phyloP scores from a whole-genome alignment of 2,329 filamentous ascomycete species.

The Diatrype stigma region DNA sequence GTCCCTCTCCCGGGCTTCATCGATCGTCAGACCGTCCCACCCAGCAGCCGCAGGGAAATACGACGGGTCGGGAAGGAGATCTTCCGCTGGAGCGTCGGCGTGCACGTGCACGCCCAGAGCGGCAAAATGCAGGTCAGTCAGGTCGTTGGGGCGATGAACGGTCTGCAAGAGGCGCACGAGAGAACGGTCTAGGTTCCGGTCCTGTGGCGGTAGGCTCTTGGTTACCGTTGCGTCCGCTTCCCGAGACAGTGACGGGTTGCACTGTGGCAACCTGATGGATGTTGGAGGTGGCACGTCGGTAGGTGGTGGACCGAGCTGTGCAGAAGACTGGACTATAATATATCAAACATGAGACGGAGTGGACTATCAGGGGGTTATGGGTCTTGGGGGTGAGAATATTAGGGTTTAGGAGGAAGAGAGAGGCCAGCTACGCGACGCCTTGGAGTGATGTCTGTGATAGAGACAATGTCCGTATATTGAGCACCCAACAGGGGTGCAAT shows the following conservation, averaged over 20 bases:
- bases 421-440: too few species aligned
- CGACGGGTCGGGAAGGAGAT: constrained; percentile 51
- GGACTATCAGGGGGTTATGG: constrained; percentile 1
- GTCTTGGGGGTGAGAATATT: not conserved
- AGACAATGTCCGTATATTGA: too few species aligned
- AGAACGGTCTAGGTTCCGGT: constrained; percentile 25
- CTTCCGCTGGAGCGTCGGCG: constrained; percentile 41
- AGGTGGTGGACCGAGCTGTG: constrained; percentile 27
- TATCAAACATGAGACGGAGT: constrained; percentile 17
- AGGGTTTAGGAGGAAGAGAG: not conserved
- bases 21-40: constrained; percentile 46
- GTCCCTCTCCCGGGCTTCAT: constrained; percentile 47
- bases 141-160: constrained; percentile 49
- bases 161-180: constrained; percentile 49
- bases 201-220: constrained; percentile 1
- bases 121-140: constrained; percentile 47
- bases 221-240: constrained; percentile 7
- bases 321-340: constrained; percentile 19
- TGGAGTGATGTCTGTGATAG: too few species aligned
- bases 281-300: constrained; percentile 55
- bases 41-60: constrained; percentile 49
- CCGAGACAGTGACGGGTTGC: constrained; percentile 26
- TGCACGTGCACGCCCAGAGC: constrained; percentile 56
- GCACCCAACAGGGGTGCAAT: too few species aligned
- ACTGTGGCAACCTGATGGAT: constrained; percentile 47